These are phyloP conservation scores for Begonia loranthoides DNA, from an alignment of 306 rosid species.

Conservation along the genomic window DNA sequence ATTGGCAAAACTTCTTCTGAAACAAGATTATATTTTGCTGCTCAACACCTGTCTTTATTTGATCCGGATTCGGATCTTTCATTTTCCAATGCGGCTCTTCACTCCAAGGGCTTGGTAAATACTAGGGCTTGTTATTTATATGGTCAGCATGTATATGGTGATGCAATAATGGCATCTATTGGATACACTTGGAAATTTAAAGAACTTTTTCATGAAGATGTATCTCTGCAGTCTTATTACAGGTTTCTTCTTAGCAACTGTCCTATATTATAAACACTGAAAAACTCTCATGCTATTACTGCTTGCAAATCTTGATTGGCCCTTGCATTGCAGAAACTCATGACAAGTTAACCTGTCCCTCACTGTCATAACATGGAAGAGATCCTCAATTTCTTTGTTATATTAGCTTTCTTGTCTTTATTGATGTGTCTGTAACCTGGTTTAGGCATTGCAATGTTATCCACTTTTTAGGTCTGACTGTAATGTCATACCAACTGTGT, in stretches of 20 bases:
- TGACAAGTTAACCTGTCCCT: neutral
- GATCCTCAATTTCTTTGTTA: neutral
- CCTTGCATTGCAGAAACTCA: neutral
- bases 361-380: neutral
- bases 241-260: conserved; percentile 31
- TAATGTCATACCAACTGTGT: conserved; percentile 7
- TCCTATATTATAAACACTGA: no score
- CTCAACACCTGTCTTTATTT: conserved; percentile 30
- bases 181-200: conserved; percentile 66
- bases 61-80: conserved; percentile 29
- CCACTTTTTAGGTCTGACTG: neutral
- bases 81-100: conserved; percentile 28
- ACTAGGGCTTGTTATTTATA: conserved; percentile 71
- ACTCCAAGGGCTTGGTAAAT: conserved; percentile 36
- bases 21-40: conserved; percentile 60
- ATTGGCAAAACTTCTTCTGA: conserved; percentile 86
- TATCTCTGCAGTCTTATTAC: conserved; percentile 51
- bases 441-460: neutral
- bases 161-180: conserved; percentile 73
- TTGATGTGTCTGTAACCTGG: neutral
- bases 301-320: neutral
- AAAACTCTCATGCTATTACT: no score
- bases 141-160: conserved; percentile 69
- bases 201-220: conserved; percentile 65
- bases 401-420: neutral